These are phyloP conservation scores for Diphasiastrum complanatum DNA, from an alignment of 83 land plant species.

Conservation along the genomic window DNA sequence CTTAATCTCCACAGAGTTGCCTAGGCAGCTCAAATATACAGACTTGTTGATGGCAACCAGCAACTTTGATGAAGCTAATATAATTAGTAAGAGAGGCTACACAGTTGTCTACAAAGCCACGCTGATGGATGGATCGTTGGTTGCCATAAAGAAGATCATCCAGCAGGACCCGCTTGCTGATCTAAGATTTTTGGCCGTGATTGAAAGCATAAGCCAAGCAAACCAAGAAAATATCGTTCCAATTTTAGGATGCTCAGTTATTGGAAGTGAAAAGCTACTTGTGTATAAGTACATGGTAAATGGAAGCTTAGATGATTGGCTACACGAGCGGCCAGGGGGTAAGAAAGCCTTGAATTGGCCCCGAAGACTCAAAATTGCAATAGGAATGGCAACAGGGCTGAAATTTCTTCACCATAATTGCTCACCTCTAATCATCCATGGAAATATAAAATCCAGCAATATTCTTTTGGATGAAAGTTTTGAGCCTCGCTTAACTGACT, in stretches of 20 bases:
- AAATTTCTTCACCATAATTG: constrained; percentile 15
- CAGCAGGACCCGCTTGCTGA: constrained; percentile 13
- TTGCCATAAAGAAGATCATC: no score
- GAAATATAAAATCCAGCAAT: constrained; percentile 12
- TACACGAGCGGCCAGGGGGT: constrained; percentile 12
- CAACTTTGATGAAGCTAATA: constrained; percentile 10
- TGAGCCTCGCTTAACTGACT: constrained; percentile 9
- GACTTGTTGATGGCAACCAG: constrained; percentile 6
- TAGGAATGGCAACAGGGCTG: constrained; percentile 12
- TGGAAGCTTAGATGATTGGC: constrained; percentile 13
- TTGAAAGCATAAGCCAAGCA: constrained; percentile 5
- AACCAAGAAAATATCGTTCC: constrained; percentile 13
- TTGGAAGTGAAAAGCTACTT: constrained; percentile 6
- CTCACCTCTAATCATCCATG: constrained; percentile 10
- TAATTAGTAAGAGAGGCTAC: constrained; percentile 6
- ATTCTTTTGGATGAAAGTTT: constrained; percentile 9
- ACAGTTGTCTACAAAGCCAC: constrained; percentile 10
- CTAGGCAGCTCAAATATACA: no score
- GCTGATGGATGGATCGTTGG: constrained; percentile 3
- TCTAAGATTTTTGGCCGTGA: constrained; percentile 6
- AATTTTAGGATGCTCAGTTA: constrained; percentile 2
- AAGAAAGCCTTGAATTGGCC: constrained; percentile 5
- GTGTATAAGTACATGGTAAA: no score
- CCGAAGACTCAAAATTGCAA: not conserved
- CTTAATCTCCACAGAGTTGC: constrained; percentile 1